Conservation (phyloP, 73 alveolate genomes). For the Tetrahymena malaccensis region DNA sequence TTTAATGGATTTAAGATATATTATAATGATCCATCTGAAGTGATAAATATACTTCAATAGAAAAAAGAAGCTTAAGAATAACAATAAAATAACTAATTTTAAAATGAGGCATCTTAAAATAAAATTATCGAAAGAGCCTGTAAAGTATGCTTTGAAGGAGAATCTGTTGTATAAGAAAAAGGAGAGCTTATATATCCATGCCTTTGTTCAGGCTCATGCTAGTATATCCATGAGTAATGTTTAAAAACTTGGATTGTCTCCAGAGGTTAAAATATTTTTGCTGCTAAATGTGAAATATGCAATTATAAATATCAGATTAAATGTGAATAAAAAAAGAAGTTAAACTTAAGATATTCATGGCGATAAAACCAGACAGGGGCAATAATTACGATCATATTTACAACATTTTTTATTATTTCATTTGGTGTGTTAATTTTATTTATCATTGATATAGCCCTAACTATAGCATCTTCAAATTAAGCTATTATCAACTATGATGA, state of each 20-base stretch:
- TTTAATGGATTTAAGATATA: not conserved
- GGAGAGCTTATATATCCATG: not conserved
- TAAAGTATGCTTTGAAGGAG: not conserved
- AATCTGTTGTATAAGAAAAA: not conserved
- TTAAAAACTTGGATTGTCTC: not conserved
- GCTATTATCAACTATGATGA: not conserved
- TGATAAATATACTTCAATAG: not conserved
- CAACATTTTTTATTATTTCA: not conserved
- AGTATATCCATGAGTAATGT: not conserved
- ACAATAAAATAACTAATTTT: not conserved
- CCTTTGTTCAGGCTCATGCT: not conserved
- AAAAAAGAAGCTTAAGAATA: not conserved
- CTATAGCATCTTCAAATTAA: not conserved
- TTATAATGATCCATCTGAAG: not conserved
- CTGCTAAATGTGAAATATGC: not conserved
- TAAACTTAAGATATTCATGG: not conserved
- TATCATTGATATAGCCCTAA: not conserved
- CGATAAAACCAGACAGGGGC: not conserved
- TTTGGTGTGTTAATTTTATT: not conserved
- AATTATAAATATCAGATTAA: not conserved
- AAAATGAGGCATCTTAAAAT: not conserved
- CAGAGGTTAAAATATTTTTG: not conserved
- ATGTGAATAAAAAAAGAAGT: not conserved
- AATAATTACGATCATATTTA: not conserved
- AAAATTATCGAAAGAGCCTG: not conserved